These are phyloP conservation scores for Desmodesmus armatus DNA, from an alignment of 139 green algal species.

Conservation along the genomic window DNA sequence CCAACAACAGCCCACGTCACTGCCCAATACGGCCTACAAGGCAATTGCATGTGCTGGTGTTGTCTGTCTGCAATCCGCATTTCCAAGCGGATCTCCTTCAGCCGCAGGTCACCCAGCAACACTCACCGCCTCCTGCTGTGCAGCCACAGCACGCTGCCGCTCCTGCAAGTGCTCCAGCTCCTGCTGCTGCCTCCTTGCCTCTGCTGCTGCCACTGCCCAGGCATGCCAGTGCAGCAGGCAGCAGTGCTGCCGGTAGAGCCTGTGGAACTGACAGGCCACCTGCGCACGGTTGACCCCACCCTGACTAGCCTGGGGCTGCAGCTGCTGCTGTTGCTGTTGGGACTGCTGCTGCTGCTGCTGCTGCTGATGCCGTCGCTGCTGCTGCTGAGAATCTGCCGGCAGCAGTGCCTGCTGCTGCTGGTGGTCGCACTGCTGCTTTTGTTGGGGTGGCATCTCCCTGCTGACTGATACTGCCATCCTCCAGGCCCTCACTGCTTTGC, in stretches of 20 bases:
- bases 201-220: not conserved
- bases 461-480: not conserved
- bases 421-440: not conserved
- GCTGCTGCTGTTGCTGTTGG: slow-evolving; percentile 12
- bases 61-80: too few species aligned
- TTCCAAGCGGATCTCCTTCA: too few species aligned
- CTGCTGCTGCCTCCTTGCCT: not conserved
- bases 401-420: not conserved
- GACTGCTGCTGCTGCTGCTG: not conserved
- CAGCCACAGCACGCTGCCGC: not conserved
- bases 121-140: not conserved
- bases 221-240: not conserved
- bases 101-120: not conserved
- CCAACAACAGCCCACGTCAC: too few species aligned
- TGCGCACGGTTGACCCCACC: not conserved
- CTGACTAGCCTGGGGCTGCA: too few species aligned
- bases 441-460: not conserved
- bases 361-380: not conserved
- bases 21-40: too few species aligned
- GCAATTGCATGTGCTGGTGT: too few species aligned
- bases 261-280: slow-evolving; percentile 24
- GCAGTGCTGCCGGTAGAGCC: slow-evolving; percentile 8
- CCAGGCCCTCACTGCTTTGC: slow-evolving; percentile 24
- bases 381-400: too few species aligned
- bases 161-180: not conserved